Evolutionary conservation across 768 basidiomycete species (phyloP), one percentile per base, ranked within the genome.

Genomic region (Hemileccinum rubropunctum): DNA sequence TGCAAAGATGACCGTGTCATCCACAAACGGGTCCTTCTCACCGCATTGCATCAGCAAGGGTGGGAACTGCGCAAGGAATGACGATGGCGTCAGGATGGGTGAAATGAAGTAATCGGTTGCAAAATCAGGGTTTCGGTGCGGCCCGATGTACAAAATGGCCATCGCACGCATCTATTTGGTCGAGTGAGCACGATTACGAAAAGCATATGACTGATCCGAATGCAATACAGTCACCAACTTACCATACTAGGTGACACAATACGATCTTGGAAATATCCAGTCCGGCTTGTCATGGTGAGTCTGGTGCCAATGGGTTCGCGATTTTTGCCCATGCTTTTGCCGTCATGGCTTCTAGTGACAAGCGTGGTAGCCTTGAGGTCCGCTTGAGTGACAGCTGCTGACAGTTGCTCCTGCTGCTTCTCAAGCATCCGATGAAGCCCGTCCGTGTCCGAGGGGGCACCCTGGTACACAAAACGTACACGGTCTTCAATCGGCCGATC

Each of bases 211-310:
- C 45, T 45, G 45, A 50, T 48, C 46, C 32, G 48, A 35, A 46
- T 41, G 39, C n/a, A 12, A 33, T 53, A 46, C 27, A 42, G 42
- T 35, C 34, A 20, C 13, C 26, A 15, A 71, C 90, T 61, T 65
- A 95, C 95, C 95, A 99, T 98, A 62, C 88, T 90, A 0, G 97
- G 95, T 3, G 94, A 86, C 52, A 99, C 82, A 60, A 98, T 88
- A 45, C 92, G 76, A 61, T 98, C 94, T 66, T 94, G 91, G 73
- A 95, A 94, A 69, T 88, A 94, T 3, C 92, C 91, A 15, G 89
- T 88, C 27, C 94, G 79, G 62, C 91, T 95, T 6, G 94, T 95
- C 94, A 98, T 98, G 1, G 94, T 93, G 62, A 98, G 70, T 40
- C 91, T 73, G 11, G 91, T 95, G 12, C 93, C 92, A 57, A 95